Base-by-base conservation (phyloP, 208 protist genomes). In the Eutreptiella sp. region DNA sequence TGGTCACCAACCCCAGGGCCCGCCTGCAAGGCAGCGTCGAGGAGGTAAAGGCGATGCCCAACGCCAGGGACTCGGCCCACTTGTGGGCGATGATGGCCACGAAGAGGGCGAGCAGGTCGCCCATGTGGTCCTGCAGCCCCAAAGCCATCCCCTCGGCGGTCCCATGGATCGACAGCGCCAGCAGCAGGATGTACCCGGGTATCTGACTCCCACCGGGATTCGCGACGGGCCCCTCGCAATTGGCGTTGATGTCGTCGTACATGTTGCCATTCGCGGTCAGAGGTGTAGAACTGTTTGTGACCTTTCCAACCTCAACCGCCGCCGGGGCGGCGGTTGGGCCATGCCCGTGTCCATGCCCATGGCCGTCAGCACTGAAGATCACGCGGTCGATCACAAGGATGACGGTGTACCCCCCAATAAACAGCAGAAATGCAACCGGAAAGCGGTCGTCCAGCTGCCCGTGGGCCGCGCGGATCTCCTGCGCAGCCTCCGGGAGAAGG, bases 41-140 rank as follows among this genome's bases (percentile, higher is more conserved):
- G n/a, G n/a, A n/a, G n/a, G n/a, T n/a, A n/a, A n/a, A n/a, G n/a
- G n/a, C n/a, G 36, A 33, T 65, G 24, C 58, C 58, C 11, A 65
- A 53, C 7, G 58, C 41, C 53, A 65, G 53, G 16, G 48, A 46
- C 24, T 65, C 58, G 16, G 53, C 58, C 58, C 58, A 65, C 52
- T 65, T 65, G 58, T 65, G 58, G 5, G 58, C 41, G 9, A 65
- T 5, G 14, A 65, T 65, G 7, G 58, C 58, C 14, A 65, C 19
- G 57, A 65, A 65, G 29, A 65, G 23, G n/a, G 64, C 31, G 5
- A 65, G 19, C 14, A 50, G 29, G 19, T 66, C 64, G n/a, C 23
- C 4, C 19, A 23, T 64, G 5, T 62, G 53, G 9, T 19, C n/a
- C 57, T 65, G 48, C 21, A 65, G 24, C n/a, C 58, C 58, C 16